Evolutionary conservation across 176 grass and related monocot species (phyloP).

Genomic region (Secale cereale): DNA sequence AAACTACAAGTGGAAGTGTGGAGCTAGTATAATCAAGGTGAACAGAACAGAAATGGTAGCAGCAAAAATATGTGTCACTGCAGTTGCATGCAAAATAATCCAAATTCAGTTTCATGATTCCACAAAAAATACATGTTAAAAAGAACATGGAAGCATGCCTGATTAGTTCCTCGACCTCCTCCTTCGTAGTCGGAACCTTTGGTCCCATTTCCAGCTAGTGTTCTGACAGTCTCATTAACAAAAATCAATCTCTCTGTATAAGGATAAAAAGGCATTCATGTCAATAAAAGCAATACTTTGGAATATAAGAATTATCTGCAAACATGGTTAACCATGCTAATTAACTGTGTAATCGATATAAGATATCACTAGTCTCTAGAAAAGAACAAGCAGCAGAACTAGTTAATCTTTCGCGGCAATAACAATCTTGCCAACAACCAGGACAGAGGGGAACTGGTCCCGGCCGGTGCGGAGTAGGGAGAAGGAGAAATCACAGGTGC

Average conservation of each 20-base stretch:
- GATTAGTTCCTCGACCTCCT: conserved; percentile 68
- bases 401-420: not conserved
- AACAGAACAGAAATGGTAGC: not conserved
- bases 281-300: not conserved
- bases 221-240: conserved; percentile 85
- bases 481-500: not conserved
- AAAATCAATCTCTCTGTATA: conserved; percentile 88
- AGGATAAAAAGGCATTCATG: conserved; percentile 15
- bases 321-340: conserved; percentile 15
- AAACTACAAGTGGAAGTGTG: not conserved
- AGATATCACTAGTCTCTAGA: not conserved
- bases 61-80: not conserved
- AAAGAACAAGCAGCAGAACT: not conserved
- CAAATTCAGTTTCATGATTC: not conserved
- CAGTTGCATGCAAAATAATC: conserved; percentile 18
- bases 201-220: conserved; percentile 89
- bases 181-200: conserved; percentile 95
- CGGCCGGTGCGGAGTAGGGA: not conserved
- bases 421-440: not conserved
- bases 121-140: conserved; percentile 2
- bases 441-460: not conserved
- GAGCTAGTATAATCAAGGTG: not conserved
- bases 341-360: not conserved
- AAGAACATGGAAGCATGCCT: conserved; percentile 43
- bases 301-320: not conserved